Conservation (phyloP, 2,329 filamentous ascomycete genomes). For the Pseudogymnoascus sp. region DNA sequence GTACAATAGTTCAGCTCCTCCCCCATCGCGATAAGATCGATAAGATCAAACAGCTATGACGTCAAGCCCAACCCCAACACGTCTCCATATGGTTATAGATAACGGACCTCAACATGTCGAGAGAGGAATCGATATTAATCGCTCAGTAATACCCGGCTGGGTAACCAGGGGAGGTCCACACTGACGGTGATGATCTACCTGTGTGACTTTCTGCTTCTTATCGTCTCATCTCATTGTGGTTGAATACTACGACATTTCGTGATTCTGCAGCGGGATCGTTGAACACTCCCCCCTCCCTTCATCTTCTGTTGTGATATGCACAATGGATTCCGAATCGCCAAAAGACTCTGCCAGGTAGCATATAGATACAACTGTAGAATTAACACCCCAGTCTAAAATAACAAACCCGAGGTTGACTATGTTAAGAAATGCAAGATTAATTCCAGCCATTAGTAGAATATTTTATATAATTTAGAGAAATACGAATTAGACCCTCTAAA, state of each 20-base stretch:
- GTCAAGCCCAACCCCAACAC: not conserved
- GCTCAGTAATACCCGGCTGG: not conserved
- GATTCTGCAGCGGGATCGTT: not conserved
- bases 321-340: not conserved
- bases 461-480: no score
- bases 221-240: not conserved
- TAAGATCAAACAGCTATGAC: not conserved
- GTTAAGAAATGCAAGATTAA: no score
- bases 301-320: not conserved
- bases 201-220: not conserved
- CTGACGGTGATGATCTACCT: not conserved
- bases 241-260: not conserved
- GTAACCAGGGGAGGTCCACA: not conserved
- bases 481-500: no score
- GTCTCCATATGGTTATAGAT: not conserved
- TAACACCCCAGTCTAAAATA: no score
- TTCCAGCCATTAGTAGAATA: no score
- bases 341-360: not conserved
- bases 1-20: not conserved
- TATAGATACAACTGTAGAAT: no score
- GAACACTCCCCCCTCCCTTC: no score
- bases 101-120: not conserved
- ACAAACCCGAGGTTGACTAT: no score
- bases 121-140: not conserved
- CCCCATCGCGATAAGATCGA: conserved; percentile 3